These are phyloP conservation scores for Amauroascus verrucosus DNA, from an alignment of 2,329 filamentous ascomycete species.

Conservation along the genomic window DNA sequence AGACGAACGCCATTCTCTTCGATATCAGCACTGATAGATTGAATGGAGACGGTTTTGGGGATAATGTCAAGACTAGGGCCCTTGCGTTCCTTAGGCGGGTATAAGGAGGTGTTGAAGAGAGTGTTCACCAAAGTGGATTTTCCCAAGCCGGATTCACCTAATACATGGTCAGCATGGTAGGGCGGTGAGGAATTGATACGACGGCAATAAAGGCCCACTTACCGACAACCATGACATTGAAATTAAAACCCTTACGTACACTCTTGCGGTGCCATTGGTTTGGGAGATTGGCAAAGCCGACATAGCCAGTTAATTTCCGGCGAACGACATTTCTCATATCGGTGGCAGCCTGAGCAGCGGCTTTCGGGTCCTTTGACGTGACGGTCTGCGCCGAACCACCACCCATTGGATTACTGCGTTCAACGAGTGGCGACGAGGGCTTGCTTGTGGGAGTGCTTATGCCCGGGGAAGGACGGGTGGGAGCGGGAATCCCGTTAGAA, in stretches of 20 bases:
- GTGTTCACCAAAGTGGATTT: slow-evolving; percentile 99
- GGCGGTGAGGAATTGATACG: neutral
- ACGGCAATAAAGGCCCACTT: slow-evolving; percentile 36
- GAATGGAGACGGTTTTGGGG: slow-evolving; percentile 92
- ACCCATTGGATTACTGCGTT: slow-evolving; percentile 50
- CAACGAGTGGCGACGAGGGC: slow-evolving; percentile 43
- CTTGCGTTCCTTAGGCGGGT: slow-evolving; percentile 97
- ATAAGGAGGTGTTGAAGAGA: slow-evolving; percentile 97
- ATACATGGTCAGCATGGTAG: neutral
- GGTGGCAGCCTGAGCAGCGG: slow-evolving; percentile 45
- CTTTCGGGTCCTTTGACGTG: slow-evolving; percentile 55
- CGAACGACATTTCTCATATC: slow-evolving; percentile 93
- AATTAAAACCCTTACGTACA: slow-evolving; percentile 99
- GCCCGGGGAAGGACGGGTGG: slow-evolving; percentile 26
- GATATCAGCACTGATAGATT: slow-evolving; percentile 91
- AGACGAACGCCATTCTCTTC: slow-evolving; percentile 97
- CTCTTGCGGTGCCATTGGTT: slow-evolving; percentile 99
- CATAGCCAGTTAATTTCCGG: slow-evolving; percentile 95
- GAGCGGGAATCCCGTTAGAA: slow-evolving; percentile 21
- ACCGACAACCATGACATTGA: slow-evolving; percentile 99
- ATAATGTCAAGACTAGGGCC: slow-evolving; percentile 95
- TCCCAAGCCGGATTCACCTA: slow-evolving; percentile 96
- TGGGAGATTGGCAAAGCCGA: slow-evolving; percentile 95
- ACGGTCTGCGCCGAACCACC: slow-evolving; percentile 48
- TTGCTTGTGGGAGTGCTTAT: slow-evolving; percentile 6